Evolutionary conservation across 768 basidiomycete species (phyloP), one percentile per base, ranked within the genome.

Genomic region (Pisolithus marmoratus): DNA sequence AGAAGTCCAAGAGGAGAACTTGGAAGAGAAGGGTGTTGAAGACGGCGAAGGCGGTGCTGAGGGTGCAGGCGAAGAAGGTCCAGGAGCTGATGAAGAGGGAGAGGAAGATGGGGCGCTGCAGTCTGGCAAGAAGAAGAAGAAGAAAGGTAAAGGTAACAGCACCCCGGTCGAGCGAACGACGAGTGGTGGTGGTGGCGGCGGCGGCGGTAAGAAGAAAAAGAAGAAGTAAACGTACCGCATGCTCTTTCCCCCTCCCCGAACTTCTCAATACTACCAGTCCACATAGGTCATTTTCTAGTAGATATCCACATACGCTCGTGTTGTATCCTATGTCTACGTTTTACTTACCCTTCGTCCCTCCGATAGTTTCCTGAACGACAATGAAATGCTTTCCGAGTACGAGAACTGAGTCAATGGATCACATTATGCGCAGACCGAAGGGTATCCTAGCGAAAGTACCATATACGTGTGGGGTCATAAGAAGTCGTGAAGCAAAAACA

Each of bases 121-220:
- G 20, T 20, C 46, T 20, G 11, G 43, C 26, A 46, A 44, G 5
- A 54, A 51, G 37, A 56, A 57, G 48, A 61, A 60, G 5, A 58
- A 56, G 53, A 63, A 57, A 37, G 38, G 47, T 42, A 43, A 40
- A 23, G 41, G 45, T 43, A 42, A n/a, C 6, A 37, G 37, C 5
- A 40, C 46, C 45, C 47, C 24, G 29, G 49, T 58, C 3, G 20
- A 43, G 17, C 4, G 7, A 27, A 50, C 34, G 17, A 36, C 19
- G 45, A 42, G 50, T 15, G 49, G 49, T 26, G 51, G 45, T 24
- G 49, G 34, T 1, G 50, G 24, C 26, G 38, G n/a, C 5, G 38
- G 26, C 0, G 43, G n/a, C 1, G 31, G 19, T 19, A 53, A 51
- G 24, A 52, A 47, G 51, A 58, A 53, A 17, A 58, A 58, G 37